A percentile compares a stretch with the other conserved stretches of the same genome.
These are phyloP conservation scores for Corniculantispora saksenae DNA, from an alignment of 2,329 filamentous ascomycete species.

Conservation along the genomic window DNA sequence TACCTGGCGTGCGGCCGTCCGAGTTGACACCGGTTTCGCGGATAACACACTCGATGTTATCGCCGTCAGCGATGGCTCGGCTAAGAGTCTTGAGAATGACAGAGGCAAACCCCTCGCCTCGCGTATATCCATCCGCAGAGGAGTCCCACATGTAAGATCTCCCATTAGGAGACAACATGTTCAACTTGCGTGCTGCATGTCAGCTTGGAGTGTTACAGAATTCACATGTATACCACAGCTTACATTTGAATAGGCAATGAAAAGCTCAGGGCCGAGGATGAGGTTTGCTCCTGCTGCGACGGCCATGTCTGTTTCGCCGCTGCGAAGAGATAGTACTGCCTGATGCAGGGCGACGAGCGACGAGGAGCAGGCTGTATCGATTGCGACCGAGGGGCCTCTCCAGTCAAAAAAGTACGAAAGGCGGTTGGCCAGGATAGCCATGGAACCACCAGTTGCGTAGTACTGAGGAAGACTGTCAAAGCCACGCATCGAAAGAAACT, in stretches of 20 bases:
- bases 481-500: slow-evolving; percentile 30
- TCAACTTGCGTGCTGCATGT: slow-evolving; percentile 46
- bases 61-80: slow-evolving; percentile 52
- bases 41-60: slow-evolving; percentile 53
- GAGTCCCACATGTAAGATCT: slow-evolving; percentile 43
- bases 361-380: slow-evolving; percentile 52
- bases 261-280: slow-evolving; percentile 2
- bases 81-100: slow-evolving; percentile 55
- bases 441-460: slow-evolving; percentile 4
- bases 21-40: slow-evolving; percentile 50
- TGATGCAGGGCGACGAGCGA: slow-evolving; percentile 50
- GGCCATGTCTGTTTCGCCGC: slow-evolving; percentile 44
- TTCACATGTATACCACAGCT: too few relatives aligned
- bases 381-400: slow-evolving; percentile 50
- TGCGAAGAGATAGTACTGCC: slow-evolving; percentile 46
- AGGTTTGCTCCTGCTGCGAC: slow-evolving; percentile 33
- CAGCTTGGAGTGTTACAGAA: too few relatives aligned
- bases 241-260: too few relatives aligned
- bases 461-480: slow-evolving; percentile 16
- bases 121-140: slow-evolving; percentile 49
- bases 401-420: slow-evolving; percentile 56
- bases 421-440: slow-evolving; percentile 43
- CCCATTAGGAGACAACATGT: slow-evolving; percentile 49
- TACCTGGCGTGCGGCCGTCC: slow-evolving; percentile 56
- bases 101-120: slow-evolving; percentile 56